Base-by-base conservation (phyloP, 2,329 filamentous ascomycete species). In the Neocucurbitaria cava region DNA sequence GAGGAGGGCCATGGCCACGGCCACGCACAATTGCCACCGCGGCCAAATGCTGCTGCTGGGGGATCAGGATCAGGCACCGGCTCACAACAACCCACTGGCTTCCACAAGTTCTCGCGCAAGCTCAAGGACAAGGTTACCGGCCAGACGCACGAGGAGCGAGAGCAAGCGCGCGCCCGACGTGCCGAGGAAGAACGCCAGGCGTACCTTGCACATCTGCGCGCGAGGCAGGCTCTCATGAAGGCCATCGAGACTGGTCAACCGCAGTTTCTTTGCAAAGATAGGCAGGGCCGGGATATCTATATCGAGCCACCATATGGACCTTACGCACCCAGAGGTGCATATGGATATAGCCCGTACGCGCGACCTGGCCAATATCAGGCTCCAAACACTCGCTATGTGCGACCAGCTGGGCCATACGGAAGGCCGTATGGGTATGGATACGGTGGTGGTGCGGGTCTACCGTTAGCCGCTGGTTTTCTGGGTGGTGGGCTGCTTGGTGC, bases 101-200 rank as follows among this genome's bases (percentile, higher is more conserved):
- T 78, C 31, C 74, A 77, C 40, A 78, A 76, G 46, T 78, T 86
- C 20, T 84, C 83, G 1, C 79, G 85, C 51, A 83, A 80, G 48
- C 72, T 88, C 59, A 87, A 87, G 66, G 84, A 87, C 70, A 83
- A 82, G 60, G 62, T 87, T 15, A 88, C 85, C 0, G 75, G 78
- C 15, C 82, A 79, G 4, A 86, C 84, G 3, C 85, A 87, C 67
- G 74, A 80, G 21, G 74, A 87, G 64, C 82, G 85, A 21, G 79
- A 80, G 46, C 66, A 69, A 5, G 75, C 79, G 23, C 79, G 85
- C 4, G 61, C 61, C 2, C 68, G 73, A 28, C 79, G 83, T 23
- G 83, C 77, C 1, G 76, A 81, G 49, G 74, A 81, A 28, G 85
- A 87, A 68, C 76, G 72, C 3, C 69, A 78, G 40, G 76, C 79